Evolutionary conservation across 192 early-diverging fungal species (phyloP), one percentile per base, ranked within the genome.

Genomic region (Linnemannia schmuckeri): DNA sequence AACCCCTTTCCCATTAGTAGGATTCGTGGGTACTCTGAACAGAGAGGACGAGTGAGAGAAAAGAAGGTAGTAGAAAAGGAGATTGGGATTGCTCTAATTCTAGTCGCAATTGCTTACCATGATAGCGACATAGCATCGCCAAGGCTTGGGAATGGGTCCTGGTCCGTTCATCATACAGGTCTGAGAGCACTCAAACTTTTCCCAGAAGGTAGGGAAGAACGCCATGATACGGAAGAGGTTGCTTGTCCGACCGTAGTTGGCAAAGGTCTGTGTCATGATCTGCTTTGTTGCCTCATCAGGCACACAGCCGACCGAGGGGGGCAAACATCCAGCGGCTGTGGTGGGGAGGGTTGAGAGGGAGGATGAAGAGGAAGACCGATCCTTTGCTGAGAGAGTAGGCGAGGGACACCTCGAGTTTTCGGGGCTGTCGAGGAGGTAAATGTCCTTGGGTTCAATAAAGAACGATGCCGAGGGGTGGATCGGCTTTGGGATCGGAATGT

Each of bases 201-300:
- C 90, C 82, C 89, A 89, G 78, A 89, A 93, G 3, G 89, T 89
- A 6, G 93, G 92, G 61, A 93, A 93, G 74, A 90, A 92, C 6
- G 91, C 89, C 70, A 92, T 79, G 70, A 93, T 75, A 1, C 92
- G 91, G 76, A 82, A 90, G 10, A 89, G 75, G 78, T 92, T 89
- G 46, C 77, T 88, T 35, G 92, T 75, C 41, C 93, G 82, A 49
- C 91, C 92, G 70, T 86, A 83, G 35, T 88, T 85, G 22, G 88
- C 71, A 55, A 91, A 93, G 13, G 90, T 89, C n/a, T 91, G 81
- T 41, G 89, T 81, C 87, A 91, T 84, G 81, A 91, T 82, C 35
- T 88, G 80, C 70, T 89, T 87, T 30, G 90, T 89, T 35, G 83
- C 77, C 74, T 90, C 89, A 70, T 93, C 91, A 8, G 91, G 88